phyloP scores from a whole-genome alignment of 805 yeast genomes.

The Pichia insulana region DNA sequence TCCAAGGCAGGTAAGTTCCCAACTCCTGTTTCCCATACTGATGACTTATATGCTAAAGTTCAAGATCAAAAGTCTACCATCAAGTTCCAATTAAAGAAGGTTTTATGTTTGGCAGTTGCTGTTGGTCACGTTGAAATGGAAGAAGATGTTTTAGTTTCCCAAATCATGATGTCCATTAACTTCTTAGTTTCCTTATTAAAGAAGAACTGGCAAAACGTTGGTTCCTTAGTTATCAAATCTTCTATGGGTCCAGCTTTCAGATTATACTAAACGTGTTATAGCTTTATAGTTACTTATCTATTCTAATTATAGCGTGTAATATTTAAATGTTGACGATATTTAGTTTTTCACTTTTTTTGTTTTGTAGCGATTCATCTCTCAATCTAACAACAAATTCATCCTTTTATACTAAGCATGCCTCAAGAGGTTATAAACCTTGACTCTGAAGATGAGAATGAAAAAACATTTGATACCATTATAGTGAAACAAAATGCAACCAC shows the following conservation, averaged over 20 bases:
- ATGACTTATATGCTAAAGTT: conserved; percentile 93
- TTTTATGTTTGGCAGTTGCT: conserved; percentile 98
- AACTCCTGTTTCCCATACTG: conserved; percentile 99
- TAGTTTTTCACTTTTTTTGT: not conserved
- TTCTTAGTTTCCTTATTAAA: conserved; percentile 97
- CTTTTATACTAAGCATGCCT: too few relatives aligned
- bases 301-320: not conserved
- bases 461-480: too few relatives aligned
- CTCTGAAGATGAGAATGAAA: conserved; percentile 4
- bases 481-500: not conserved
- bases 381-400: too few relatives aligned
- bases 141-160: conserved; percentile 92
- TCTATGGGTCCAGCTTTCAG: conserved; percentile 99
- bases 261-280: conserved; percentile 66
- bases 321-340: not conserved
- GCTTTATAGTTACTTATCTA: not conserved
- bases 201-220: conserved; percentile 99
- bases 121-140: conserved; percentile 99
- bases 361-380: not conserved
- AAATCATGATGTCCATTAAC: conserved; percentile 97
- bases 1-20: conserved; percentile 99
- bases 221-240: conserved; percentile 97
- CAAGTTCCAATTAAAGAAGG: conserved; percentile 99
- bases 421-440: conserved; percentile 10
- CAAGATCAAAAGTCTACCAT: conserved; percentile 97